Base-by-base conservation (phyloP, 2,329 filamentous ascomycete genomes). In the Pseudogymnoascus sp. region DNA sequence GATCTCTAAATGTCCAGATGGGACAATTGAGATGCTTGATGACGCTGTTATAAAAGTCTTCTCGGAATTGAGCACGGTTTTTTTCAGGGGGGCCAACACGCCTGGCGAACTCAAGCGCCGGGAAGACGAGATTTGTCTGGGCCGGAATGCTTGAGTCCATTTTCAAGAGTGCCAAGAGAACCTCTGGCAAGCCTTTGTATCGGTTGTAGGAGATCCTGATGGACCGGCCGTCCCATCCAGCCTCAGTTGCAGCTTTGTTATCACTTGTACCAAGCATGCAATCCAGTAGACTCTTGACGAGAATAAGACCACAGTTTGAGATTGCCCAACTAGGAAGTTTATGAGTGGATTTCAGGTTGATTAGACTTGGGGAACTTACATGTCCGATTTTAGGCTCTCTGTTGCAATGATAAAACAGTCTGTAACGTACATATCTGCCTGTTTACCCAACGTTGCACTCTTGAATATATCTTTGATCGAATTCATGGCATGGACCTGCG, bases 401-500 rank as follows among this genome's bases (percentile, higher is more conserved):
- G 90, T 89, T 1, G 92, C 92, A n/a, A 97, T 79, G 64, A 87
- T 83, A 3, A 99, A 79, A 35, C 87, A 87, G 31, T 84, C 79
- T 7, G 89, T 85, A 6, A 97, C 79, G 67, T 92, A 88, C 0
- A 78, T 78, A 68, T 96, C 90, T 0, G 90, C 89, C 60, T 82
- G 81, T 61, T 84, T 84, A 29, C 89, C 81, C 11, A 97, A 79
- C 58, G 85, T 84, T 0, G 91, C 90, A 66, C 87, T 92, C 62
- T 90, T 93, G 74, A 97, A 94, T 1, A 96, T 87, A 66, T 96
- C 92, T 71, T 94, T 94, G 62, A 99, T 77, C 64, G 90, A 96
- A 71, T 99, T 99, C 71, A 96, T 82, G 0, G 94, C 92, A 73
- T 99, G 94, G 0, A 99, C 94, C 73, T 99, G 93, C 0, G 92